Percentiles rank a stretch among this genome's conserved stretches.
Conservation (phyloP, 2,329 filamentous ascomycete species). For the Pseudocercospora macadamiae region DNA sequence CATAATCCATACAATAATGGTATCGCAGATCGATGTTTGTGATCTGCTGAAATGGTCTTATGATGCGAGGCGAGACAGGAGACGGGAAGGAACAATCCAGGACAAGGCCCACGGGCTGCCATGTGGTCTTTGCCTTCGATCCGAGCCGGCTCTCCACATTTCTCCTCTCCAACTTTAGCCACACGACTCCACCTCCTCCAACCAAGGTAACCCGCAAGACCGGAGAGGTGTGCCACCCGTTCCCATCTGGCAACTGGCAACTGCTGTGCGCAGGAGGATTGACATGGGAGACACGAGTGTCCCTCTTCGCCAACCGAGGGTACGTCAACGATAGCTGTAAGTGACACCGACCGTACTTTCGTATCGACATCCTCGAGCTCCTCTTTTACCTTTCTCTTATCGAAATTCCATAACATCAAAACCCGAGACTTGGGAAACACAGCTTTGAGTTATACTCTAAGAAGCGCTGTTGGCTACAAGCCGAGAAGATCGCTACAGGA, state of each 20-base stretch:
- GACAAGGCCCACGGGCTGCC: too few species aligned
- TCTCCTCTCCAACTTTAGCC: background rate
- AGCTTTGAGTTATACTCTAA: too few species aligned
- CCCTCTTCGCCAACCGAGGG: background rate
- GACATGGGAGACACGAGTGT: background rate
- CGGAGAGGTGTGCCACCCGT: background rate
- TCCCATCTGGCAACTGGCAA: background rate
- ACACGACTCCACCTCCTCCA: background rate
- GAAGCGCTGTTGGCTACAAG: too few species aligned
- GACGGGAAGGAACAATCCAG: too few species aligned
- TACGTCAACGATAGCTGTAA: background rate
- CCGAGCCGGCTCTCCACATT: background rate
- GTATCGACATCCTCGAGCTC: background rate
- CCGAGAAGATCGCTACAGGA: constrained; percentile 19
- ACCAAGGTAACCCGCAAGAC: background rate
- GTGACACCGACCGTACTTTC: background rate
- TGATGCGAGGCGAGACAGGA: too few species aligned
- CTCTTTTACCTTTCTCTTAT: background rate
- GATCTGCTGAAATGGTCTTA: too few species aligned
- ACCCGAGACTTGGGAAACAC: too few species aligned
- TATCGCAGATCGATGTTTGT: background rate
- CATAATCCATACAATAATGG: background rate
- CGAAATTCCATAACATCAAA: background rate
- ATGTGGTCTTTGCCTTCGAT: background rate
- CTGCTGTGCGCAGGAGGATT: background rate